Base-by-base conservation (phyloP, 768 basidiomycete species). In the Naganishia randhawae region DNA sequence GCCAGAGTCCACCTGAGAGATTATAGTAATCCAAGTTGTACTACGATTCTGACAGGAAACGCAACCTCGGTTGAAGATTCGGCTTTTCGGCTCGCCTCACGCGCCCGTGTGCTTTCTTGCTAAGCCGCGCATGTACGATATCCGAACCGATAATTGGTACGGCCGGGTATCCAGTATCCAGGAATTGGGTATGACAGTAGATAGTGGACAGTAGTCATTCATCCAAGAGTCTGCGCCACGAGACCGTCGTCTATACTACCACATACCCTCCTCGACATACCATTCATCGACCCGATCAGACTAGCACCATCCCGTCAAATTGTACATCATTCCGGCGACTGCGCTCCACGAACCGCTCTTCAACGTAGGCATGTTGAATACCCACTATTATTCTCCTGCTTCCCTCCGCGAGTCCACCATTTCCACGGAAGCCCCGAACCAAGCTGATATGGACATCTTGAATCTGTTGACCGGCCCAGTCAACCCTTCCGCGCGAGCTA, bases 401-500 rank as follows among this genome's bases (percentile, higher is more conserved):
- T 29, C 57, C n/a, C 37, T 61, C 33, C 16, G 11, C 22, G 22
- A 61, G 8, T 35, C 57, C 3, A 42, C 4, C 31, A 4, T 14
- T 1, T 39, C 39, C 54, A 37, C 31, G 22, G 57, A 61, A 13
- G 14, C 57, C 16, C 57, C 57, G 1, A 62, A 54, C 14, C 48
- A 52, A 29, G 33, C 64, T 22, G 65, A 70, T 37, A 45, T 70
- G 25, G 69, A 61, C 35, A 53, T 70, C 41, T 57, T 70, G 10
- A 64, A 69, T 42, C 54, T 57, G 16, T 35, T 69, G 25, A 69
- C 69, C 6, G 51, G 53, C 9, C 63, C 69, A 5, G 37, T 31
- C 3, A 63, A 63, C 29, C 55, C 67, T 25, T 45, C 67, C 16
- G 41, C 54, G 2, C 67, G 57, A 35, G 62, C 53, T 29, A 17